Base-by-base conservation (phyloP, 1,284 basidiomycete species). In the Leccinum cinnamomeum region DNA sequence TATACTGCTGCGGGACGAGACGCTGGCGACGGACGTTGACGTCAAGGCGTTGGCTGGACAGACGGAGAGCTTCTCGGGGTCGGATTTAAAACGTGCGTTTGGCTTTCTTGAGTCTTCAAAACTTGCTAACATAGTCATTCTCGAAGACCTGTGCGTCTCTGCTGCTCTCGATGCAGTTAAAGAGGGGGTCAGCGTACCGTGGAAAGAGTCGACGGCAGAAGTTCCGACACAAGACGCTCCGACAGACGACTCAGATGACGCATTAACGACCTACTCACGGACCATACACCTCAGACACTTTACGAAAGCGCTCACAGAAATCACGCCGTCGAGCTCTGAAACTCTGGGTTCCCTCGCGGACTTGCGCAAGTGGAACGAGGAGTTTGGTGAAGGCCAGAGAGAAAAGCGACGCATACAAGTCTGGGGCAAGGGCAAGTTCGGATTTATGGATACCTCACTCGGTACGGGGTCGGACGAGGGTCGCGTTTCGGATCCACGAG, bases 151-250 rank as follows among this genome's bases (percentile, higher is more conserved):
- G 28, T 95, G 93, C 73, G 94, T 97, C 35, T 88, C 91, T 57
- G 93, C 94, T 18, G 94, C 93, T 12, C 79, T 96, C 56, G 91
- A 94, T 68, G 89, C 94, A 11, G 88, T 96, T 58, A 97, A 97
- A 75, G 93, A 95, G 69, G 80, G 82, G 14, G 84, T 95, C 18
- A 77, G 82, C 2, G 82, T 96, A 48, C 94, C 94, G 18, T 97
- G 94, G 91, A 67, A 65, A 48, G 41, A 44, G n/a, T 73, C 66
- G n/a, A 60, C 61, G 30, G 63, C 65, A 1, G 64, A 69, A 62
- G 25, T 66, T 8, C 53, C 68, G 14, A 51, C 53, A 5, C 62
- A 65, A 37, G 58, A 68, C n/a, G 5, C 61, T 18, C 37, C 61
- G 3, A 48, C 63, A 6, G 35, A 57, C 7, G 25, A 57, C 30